Percentiles rank a stretch among this genome's conserved stretches.
Evolutionary conservation across 192 early-diverging fungal genomes (phyloP).

Genomic region (Linderina pennispora): DNA sequence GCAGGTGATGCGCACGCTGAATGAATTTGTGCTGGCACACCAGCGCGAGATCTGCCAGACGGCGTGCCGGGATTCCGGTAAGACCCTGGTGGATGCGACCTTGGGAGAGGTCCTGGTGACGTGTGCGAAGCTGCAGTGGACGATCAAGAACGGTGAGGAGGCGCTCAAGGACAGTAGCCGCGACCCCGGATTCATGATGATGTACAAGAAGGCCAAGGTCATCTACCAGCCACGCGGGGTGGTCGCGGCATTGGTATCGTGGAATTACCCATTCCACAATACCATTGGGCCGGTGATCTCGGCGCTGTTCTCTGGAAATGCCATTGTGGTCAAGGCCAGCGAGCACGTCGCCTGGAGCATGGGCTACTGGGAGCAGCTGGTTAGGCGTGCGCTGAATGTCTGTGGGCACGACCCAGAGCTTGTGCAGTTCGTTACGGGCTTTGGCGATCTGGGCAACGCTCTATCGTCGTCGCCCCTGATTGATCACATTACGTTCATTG

Average conservation of each 20-base stretch:
- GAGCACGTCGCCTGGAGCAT: slow-evolving; percentile 84
- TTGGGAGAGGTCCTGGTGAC: slow-evolving; percentile 80
- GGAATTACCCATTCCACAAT: slow-evolving; percentile 88
- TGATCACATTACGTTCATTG: slow-evolving; percentile 83
- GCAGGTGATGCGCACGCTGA: slow-evolving; percentile 60
- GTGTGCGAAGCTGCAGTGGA: slow-evolving; percentile 74
- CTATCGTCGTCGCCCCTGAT: slow-evolving; percentile 54
- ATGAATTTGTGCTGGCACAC: slow-evolving; percentile 64
- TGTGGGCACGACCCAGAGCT: slow-evolving; percentile 74
- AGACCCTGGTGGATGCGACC: slow-evolving; percentile 75
- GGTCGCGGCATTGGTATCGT: slow-evolving; percentile 73
- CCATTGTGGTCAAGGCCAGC: slow-evolving; percentile 75
- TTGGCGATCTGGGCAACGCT: slow-evolving; percentile 73
- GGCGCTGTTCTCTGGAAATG: slow-evolving; percentile 80
- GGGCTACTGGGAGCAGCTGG: slow-evolving; percentile 57
- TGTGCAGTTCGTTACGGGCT: slow-evolving; percentile 75
- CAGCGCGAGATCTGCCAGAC: slow-evolving; percentile 74
- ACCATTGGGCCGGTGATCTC: slow-evolving; percentile 74
- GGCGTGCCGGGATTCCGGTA: slow-evolving; percentile 70
- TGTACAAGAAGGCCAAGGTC: slow-evolving; percentile 70
- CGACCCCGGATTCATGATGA: slow-evolving; percentile 61
- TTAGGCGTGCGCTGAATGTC: slow-evolving; percentile 57
- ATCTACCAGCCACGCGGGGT: slow-evolving; percentile 78
- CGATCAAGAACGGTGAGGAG: slow-evolving; percentile 68
- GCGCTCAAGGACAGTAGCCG: slow-evolving; percentile 61